phyloP scores from a whole-genome alignment of 805 yeast genomes.

The Barnettozyma populi region DNA sequence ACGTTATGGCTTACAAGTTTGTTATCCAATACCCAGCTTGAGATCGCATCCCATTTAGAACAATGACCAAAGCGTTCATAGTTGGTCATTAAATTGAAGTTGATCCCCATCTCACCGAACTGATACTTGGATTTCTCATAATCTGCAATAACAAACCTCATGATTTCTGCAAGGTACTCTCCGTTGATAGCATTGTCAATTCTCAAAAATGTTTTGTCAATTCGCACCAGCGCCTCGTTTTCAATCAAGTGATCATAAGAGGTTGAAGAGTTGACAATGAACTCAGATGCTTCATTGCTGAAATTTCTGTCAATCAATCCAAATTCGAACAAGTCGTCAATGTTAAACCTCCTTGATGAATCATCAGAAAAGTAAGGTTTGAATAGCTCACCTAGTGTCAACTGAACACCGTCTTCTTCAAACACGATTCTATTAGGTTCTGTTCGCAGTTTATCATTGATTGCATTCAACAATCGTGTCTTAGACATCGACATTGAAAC shows the following conservation, averaged over 20 bases:
- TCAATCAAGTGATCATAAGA: slow-evolving; percentile 20
- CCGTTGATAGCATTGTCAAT: slow-evolving; percentile 33
- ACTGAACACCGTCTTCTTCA: slow-evolving; percentile 19
- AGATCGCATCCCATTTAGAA: slow-evolving; percentile 27
- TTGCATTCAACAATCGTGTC: slow-evolving; percentile 57
- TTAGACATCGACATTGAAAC: slow-evolving; percentile 98
- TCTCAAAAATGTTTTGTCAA: slow-evolving; percentile 32
- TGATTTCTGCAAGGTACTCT: slow-evolving; percentile 31
- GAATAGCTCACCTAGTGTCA: slow-evolving; percentile 23
- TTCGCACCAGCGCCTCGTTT: slow-evolving; percentile 24
- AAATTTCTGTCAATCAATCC: slow-evolving; percentile 23
- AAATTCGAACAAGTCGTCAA: slow-evolving; percentile 27
- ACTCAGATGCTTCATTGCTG: slow-evolving; percentile 20
- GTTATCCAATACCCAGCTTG: slow-evolving; percentile 32
- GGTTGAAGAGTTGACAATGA: slow-evolving; percentile 19
- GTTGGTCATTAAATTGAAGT: slow-evolving; percentile 22
- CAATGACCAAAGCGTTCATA: slow-evolving; percentile 9
- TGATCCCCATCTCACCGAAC: slow-evolving; percentile 32
- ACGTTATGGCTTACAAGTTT: slow-evolving; percentile 34
- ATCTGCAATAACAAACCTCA: slow-evolving; percentile 29
- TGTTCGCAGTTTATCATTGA: slow-evolving; percentile 30
- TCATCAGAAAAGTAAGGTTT: slow-evolving; percentile 28
- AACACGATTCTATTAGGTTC: slow-evolving; percentile 34
- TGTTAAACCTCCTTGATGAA: slow-evolving; percentile 22
- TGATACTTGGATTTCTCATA: slow-evolving; percentile 36